phyloP scores from a whole-genome alignment of 345 rosid species.

The Hirschfeldia incana region DNA sequence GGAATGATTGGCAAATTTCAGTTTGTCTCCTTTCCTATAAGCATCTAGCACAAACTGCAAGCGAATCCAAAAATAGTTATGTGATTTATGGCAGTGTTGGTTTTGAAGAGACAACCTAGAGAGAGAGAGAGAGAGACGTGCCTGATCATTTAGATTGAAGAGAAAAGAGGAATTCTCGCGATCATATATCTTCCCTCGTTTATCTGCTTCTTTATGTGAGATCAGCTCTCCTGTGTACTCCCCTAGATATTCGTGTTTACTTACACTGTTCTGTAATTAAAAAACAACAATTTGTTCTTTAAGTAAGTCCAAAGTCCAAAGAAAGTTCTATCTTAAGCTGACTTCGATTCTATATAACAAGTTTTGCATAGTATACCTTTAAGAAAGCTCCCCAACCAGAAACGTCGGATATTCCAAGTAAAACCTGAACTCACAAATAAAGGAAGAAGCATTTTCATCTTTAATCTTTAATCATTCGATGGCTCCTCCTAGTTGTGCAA shows the following conservation, averaged over 20 bases:
- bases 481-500: not conserved
- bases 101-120: conserved; percentile 1
- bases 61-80: conserved; percentile 8
- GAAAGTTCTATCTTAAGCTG: not conserved
- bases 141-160: conserved; percentile 98
- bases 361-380: conserved; percentile 58
- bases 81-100: not conserved
- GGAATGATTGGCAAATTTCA: conserved; percentile 95
- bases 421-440: conserved; percentile 57
- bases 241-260: conserved; percentile 95
- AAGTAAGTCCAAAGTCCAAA: conserved; percentile 1
- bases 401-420: conserved; percentile 96
- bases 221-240: conserved; percentile 99
- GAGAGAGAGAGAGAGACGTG: conserved; percentile 26
- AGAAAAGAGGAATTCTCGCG: conserved; percentile 98
- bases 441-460: not conserved
- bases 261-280: conserved; percentile 76
- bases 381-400: conserved; percentile 99
- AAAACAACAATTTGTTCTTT: conserved; percentile 14
- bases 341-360: not conserved
- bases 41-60: conserved; percentile 98
- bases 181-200: conserved; percentile 97
- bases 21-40: conserved; percentile 93
- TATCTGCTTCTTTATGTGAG: conserved; percentile 98
- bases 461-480: not conserved